Percentiles rank a stretch among this genome's conserved stretches.
Conservation (phyloP, 176 grass and related monocot genomes). For the Pontederia paniculata region DNA sequence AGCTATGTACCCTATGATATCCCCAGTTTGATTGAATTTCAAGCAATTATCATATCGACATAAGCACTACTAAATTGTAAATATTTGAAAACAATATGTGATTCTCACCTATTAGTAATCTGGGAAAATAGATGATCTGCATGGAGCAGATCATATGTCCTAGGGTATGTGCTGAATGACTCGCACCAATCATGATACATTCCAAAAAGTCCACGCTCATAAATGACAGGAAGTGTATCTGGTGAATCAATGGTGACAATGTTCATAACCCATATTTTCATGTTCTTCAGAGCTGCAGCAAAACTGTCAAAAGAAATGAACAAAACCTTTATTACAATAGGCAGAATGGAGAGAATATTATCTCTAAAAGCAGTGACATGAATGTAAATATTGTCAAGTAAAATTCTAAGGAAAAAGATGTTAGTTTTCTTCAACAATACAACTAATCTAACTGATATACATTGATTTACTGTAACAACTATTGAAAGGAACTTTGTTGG, state of each 20-base stretch:
- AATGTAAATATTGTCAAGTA: too few relatives aligned
- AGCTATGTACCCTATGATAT: too few relatives aligned
- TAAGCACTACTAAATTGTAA: too few relatives aligned
- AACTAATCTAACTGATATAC: too few relatives aligned
- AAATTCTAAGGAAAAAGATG: too few relatives aligned
- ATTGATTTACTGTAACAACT: too few relatives aligned
- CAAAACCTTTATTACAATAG: background rate
- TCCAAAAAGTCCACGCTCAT: background rate
- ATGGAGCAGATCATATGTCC: background rate
- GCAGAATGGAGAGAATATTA: too few relatives aligned
- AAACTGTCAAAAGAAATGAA: background rate
- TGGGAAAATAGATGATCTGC: background rate
- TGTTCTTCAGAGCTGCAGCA: background rate
- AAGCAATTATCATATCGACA: too few relatives aligned
- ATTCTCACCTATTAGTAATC: background rate
- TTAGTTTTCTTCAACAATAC: too few relatives aligned
- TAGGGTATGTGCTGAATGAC: background rate
- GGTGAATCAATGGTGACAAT: background rate
- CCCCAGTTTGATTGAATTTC: too few relatives aligned
- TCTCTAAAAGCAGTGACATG: too few relatives aligned
- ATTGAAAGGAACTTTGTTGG: too few relatives aligned
- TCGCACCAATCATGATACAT: constrained; percentile 3
- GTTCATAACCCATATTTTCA: background rate
- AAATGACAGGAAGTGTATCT: background rate
- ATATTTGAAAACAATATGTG: background rate